Base-by-base conservation (phyloP, 495 filamentous ascomycete species). In the Talaromyces proteolyticus region DNA sequence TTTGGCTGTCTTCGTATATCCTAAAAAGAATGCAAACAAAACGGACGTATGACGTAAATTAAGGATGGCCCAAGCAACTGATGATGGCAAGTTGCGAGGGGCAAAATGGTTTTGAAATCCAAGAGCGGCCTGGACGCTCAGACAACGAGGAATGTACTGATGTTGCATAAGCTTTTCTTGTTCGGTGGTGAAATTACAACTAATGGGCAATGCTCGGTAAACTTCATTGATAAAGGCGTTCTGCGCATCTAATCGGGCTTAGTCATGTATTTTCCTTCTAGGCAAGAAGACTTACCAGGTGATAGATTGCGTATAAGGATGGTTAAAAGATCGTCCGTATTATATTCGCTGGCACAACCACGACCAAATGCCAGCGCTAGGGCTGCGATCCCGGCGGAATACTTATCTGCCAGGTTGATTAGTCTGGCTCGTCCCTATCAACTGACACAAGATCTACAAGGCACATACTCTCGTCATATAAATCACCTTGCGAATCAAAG, bases 251-350 rank as follows among this genome's bases (percentile, higher is more conserved):
- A 40, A 19, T 57, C 58, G 57, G 53, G 66, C 67, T 62, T 41
- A 41, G 50, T 44, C 5, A 8, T 2, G 7, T 8, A 12, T 41
- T 11, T 19, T 17, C 3, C 21, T 16, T 12, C 3, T 1, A 20
- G 18, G 21, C 14, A 17, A 0, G 65, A 58, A 50, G 69, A 76
- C 52, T 77, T 67, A 59, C 80, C 67, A 44, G 66, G 54, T n/a
- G 75, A 71, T 11, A 79, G 54, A 49, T 75, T 72, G 42, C 60
- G 59, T 47, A 64, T 71, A 19, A 83, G 76, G 11, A 85, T 73
- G 23, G 87, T 81, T 22, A 94, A 63, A 17, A 91, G 69, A 59
- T 95, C 90, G 60, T 95, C 90, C 47, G 75, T 85, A 45, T 77
- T 85, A 45, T 69, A 65, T 50, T 79, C 78, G 24, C 66, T 72